Conservation (phyloP, 2,329 filamentous ascomycete species). For the Bimuria novae-zelandiae region DNA sequence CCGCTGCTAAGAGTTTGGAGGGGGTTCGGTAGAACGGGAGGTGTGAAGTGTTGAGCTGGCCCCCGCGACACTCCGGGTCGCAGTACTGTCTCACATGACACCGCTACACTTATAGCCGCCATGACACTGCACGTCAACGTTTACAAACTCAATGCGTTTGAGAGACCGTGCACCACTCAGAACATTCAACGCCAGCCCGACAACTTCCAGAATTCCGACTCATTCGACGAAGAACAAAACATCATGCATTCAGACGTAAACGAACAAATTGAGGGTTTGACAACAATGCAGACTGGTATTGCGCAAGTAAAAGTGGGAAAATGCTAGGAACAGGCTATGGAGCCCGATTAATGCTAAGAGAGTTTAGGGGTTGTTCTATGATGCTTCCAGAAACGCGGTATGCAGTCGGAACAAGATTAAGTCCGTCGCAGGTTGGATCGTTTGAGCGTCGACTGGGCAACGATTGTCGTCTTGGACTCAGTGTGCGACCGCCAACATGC, state of each 20-base stretch:
- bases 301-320: conserved; percentile 29
- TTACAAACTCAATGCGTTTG: conserved; percentile 36
- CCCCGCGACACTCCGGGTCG: conserved; percentile 33
- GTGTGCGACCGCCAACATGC: not conserved
- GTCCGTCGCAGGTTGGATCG: conserved; percentile 15
- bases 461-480: not conserved
- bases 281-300: conserved; percentile 30
- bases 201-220: conserved; percentile 20
- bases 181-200: conserved; percentile 12
- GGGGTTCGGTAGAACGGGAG: conserved; percentile 16
- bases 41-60: conserved; percentile 23
- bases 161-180: conserved; percentile 9
- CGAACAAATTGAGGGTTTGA: conserved; percentile 10
- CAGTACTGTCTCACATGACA: conserved; percentile 41
- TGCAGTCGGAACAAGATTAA: conserved; percentile 13
- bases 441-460: conserved; percentile 8
- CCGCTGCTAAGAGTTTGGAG: conserved; percentile 24
- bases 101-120: conserved; percentile 34
- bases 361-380: conserved; percentile 34
- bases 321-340: conserved; percentile 28
- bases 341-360: conserved; percentile 25
- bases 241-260: conserved; percentile 27
- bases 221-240: conserved; percentile 23
- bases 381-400: conserved; percentile 29
- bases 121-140: conserved; percentile 16